These are phyloP conservation scores for Deinandra increscens DNA, from an alignment of 129 eudicot species.

Conservation along the genomic window DNA sequence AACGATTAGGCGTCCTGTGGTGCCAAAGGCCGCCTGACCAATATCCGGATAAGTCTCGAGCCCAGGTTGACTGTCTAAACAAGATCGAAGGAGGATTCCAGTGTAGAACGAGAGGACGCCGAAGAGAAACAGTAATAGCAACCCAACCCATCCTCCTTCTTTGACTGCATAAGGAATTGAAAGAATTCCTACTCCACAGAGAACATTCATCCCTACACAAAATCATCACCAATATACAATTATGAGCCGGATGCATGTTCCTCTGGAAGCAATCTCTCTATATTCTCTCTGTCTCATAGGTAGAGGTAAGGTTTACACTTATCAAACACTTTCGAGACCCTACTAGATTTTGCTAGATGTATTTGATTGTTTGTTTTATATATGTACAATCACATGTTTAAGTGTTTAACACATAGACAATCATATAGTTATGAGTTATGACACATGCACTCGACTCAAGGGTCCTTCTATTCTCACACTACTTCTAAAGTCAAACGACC, in stretches of 20 bases:
- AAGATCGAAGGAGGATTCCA: conserved; percentile 74
- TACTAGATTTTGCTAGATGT: too few relatives aligned
- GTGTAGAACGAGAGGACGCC: conserved; percentile 77
- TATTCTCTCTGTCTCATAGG: too few relatives aligned
- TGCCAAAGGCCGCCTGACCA: conserved; percentile 96
- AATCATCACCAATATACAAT: background rate
- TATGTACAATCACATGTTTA: conserved; percentile 6
- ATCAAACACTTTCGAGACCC: too few relatives aligned
- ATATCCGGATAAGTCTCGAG: conserved; percentile 92
- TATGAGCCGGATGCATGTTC: too few relatives aligned
- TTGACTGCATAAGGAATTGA: conserved; percentile 82
- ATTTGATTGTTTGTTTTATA: background rate
- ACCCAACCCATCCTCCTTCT: conserved; percentile 90
- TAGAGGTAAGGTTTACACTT: too few relatives aligned
- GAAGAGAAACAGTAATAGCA: conserved; percentile 52
- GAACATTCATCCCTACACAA: conserved; percentile 73
- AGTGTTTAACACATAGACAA: background rate
- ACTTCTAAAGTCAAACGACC: too few relatives aligned
- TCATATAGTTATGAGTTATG: too few relatives aligned
- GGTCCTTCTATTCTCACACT: too few relatives aligned
- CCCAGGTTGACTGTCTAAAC: conserved; percentile 93
- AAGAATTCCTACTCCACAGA: conserved; percentile 94
- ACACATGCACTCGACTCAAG: too few relatives aligned
- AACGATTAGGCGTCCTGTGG: conserved; percentile 56
- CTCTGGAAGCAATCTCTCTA: too few relatives aligned